phyloP scores from a whole-genome alignment of 495 filamentous ascomycete species.

The Thermothielavioides terrestris region DNA sequence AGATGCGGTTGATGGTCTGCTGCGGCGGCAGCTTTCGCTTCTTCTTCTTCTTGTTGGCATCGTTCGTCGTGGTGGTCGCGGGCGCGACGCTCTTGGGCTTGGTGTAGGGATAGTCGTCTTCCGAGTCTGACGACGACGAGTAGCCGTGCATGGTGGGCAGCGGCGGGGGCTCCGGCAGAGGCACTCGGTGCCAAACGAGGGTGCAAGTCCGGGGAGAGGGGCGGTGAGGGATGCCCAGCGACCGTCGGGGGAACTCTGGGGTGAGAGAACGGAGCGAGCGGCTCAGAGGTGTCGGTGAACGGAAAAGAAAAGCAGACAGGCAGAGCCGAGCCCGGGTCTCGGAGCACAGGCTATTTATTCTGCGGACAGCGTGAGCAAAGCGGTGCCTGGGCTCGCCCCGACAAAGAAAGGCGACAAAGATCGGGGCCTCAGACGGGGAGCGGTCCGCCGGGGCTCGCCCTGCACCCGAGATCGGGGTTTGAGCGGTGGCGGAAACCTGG shows the following conservation, averaged over 20 bases:
- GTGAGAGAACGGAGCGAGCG: background rate
- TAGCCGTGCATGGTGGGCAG: slow-evolving; percentile 30
- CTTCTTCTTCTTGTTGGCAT: slow-evolving; percentile 43
- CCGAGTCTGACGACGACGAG: slow-evolving; percentile 28
- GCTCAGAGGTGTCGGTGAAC: background rate
- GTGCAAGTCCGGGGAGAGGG: background rate
- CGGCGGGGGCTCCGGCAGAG: background rate
- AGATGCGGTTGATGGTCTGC: slow-evolving; percentile 67
- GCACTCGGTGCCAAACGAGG: background rate
- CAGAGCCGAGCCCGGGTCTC: background rate
- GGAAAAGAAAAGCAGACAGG: background rate
- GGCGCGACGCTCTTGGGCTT: slow-evolving; percentile 21
- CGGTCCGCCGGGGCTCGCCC: background rate
- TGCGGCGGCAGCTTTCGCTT: slow-evolving; percentile 60
- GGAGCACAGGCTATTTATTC: background rate
- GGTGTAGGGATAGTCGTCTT: slow-evolving; percentile 28
- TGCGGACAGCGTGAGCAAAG: background rate
- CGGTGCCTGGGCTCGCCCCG: background rate
- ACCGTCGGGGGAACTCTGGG: background rate
- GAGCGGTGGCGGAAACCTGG: slow-evolving; percentile 4
- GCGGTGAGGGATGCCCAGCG: background rate
- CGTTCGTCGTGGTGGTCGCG: slow-evolving; percentile 13
- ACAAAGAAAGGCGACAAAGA: slow-evolving; percentile 3
- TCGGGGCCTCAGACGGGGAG: background rate
- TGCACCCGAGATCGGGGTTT: slow-evolving; percentile 1